A percentile compares a stretch with the other conserved stretches of the same genome.
Conservation (phyloP, 257 asterid species). For the Fraxinus americana region DNA sequence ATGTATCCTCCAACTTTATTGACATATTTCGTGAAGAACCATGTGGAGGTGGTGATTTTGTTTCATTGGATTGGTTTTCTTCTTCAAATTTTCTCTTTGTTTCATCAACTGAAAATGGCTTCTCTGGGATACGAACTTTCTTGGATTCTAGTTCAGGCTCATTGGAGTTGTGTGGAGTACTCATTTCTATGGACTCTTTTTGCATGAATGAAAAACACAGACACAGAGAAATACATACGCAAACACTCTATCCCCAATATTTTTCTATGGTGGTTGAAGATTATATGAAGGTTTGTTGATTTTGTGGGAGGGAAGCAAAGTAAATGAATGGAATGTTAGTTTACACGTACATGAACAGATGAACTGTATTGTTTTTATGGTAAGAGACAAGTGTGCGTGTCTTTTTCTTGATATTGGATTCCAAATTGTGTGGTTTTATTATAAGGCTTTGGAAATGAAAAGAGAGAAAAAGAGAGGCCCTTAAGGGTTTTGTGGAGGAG, state of each 20-base stretch:
- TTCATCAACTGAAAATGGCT: neutral
- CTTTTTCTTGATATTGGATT: constrained; percentile 23
- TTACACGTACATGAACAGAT: constrained; percentile 49
- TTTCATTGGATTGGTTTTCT: neutral
- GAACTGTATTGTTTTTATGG: constrained; percentile 47
- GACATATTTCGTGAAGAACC: neutral
- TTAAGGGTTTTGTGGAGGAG: constrained; percentile 19
- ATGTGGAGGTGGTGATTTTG: neutral
- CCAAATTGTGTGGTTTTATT: constrained; percentile 44
- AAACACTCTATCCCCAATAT: neutral
- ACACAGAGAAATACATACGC: neutral
- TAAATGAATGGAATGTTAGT: constrained; percentile 50
- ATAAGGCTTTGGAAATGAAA: neutral
- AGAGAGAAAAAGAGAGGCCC: neutral
- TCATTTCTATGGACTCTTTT: constrained; percentile 11
- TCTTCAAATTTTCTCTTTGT: constrained; percentile 3
- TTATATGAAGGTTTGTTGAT: neutral
- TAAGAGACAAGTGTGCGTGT: constrained; percentile 61
- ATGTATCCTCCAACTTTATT: neutral
- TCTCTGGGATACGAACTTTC: neutral
- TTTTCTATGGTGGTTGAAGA: constrained; percentile 16
- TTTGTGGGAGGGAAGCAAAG: constrained; percentile 20
- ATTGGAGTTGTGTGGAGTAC: neutral
- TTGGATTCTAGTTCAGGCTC: neutral
- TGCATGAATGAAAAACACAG: constrained; percentile 10